Percentiles rank a stretch among this genome's conserved stretches.
Conservation (phyloP, 306 rosid species). For the Sesbania bispinosa region DNA sequence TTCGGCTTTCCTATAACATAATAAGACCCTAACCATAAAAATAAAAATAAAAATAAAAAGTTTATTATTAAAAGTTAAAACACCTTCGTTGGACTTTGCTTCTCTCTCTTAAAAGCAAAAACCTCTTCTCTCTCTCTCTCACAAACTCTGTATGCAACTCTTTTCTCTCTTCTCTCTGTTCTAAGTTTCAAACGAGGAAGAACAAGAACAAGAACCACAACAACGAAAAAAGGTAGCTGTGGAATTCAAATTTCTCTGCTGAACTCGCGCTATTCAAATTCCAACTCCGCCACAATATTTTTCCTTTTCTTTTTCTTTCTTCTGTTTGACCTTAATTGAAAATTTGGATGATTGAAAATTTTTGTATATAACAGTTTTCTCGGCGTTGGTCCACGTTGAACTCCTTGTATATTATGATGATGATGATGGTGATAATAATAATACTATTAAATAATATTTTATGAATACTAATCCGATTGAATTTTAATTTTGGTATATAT, state of each 20-base stretch:
- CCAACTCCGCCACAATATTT: background rate
- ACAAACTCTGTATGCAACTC: constrained; percentile 4
- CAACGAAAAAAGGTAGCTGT: constrained; percentile 33
- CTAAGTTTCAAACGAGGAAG: constrained; percentile 28
- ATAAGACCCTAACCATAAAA: background rate
- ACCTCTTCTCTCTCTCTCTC: constrained; percentile 14
- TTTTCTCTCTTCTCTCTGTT: constrained; percentile 28
- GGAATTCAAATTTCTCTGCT: constrained; percentile 12
- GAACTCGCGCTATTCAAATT: background rate
- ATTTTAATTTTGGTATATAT: background rate
- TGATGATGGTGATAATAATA: background rate
- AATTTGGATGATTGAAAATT: background rate
- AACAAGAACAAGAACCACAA: background rate
- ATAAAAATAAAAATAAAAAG: background rate
- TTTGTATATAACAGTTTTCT: background rate
- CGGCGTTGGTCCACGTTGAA: background rate
- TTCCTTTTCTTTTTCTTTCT: background rate
- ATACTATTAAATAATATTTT: background rate
- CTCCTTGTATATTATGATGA: background rate
- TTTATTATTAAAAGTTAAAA: background rate
- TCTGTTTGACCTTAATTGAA: background rate
- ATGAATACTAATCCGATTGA: background rate
- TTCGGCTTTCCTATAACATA: constrained; percentile 17
- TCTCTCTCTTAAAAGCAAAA: constrained; percentile 15
- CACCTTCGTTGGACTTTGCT: constrained; percentile 39